Evolutionary conservation across 2,329 filamentous ascomycete genomes (phyloP).

Genomic region (Gnomoniopsis sp.): DNA sequence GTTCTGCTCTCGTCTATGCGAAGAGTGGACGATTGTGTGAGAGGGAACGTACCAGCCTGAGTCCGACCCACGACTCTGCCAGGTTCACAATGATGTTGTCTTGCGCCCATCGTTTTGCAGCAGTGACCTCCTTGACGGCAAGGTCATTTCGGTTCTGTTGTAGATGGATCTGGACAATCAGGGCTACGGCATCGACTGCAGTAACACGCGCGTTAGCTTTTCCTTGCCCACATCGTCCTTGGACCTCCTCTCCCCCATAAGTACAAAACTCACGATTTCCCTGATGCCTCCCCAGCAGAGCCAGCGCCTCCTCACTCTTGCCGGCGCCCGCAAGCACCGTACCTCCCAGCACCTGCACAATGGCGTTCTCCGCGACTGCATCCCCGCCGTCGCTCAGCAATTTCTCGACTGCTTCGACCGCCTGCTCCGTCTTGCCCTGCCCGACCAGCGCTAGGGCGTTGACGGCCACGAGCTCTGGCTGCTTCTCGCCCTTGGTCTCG

Average conservation of each 20-base stretch:
- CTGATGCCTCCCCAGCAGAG: slow-evolving; percentile 76
- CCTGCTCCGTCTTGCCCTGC: slow-evolving; percentile 58
- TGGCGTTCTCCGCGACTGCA: slow-evolving; percentile 67
- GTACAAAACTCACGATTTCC: slow-evolving; percentile 65
- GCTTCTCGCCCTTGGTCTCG: slow-evolving; percentile 60
- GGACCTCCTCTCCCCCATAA: slow-evolving; percentile 5
- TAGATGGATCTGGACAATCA: slow-evolving; percentile 90
- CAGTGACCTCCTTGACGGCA: slow-evolving; percentile 81
- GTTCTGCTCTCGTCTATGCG: not conserved
- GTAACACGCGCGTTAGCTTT: slow-evolving; percentile 22
- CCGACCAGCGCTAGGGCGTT: slow-evolving; percentile 69
- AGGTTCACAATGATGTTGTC: slow-evolving; percentile 91
- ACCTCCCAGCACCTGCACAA: slow-evolving; percentile 78
- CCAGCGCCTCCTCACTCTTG: slow-evolving; percentile 80
- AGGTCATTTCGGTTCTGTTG: slow-evolving; percentile 89
- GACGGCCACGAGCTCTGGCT: slow-evolving; percentile 73
- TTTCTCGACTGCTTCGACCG: slow-evolving; percentile 61
- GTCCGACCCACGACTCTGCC: slow-evolving; percentile 90
- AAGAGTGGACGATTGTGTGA: not conserved
- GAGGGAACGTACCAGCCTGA: slow-evolving; percentile 66
- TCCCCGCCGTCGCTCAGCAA: slow-evolving; percentile 66
- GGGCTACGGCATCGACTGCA: slow-evolving; percentile 69
- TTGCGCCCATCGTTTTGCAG: slow-evolving; percentile 90
- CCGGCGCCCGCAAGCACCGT: slow-evolving; percentile 77
- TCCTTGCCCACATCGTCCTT: slow-evolving; percentile 8